These are phyloP conservation scores for Pythium scleroteichum DNA, from an alignment of 352 stramenopile species.

Conservation along the genomic window DNA sequence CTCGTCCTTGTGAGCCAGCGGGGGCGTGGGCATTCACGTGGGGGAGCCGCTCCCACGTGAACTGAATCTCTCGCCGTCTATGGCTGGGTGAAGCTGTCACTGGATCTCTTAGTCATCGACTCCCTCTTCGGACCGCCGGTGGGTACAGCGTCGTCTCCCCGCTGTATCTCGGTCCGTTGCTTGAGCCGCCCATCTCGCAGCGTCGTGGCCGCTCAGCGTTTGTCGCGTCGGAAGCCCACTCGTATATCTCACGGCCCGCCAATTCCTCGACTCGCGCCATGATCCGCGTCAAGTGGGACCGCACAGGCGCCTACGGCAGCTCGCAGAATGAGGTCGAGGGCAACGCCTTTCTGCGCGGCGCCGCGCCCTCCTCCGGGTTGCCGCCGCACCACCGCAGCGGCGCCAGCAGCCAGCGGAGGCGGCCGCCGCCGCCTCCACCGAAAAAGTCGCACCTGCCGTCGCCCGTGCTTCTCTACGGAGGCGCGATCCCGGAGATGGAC, in stretches of 20 bases:
- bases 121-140: not conserved
- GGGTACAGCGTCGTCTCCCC: not conserved
- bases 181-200: not conserved
- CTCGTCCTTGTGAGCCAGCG: constrained; percentile 5
- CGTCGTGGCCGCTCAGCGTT: not conserved
- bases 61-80: not conserved
- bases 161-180: not conserved
- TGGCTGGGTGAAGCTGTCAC: not conserved
- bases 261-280: constrained; percentile 28
- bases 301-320: constrained; percentile 33
- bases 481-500: constrained; percentile 55
- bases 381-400: constrained; percentile 1
- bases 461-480: constrained; percentile 20
- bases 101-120: constrained; percentile 4
- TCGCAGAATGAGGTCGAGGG: constrained; percentile 8
- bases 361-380: not conserved
- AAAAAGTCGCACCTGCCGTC: constrained; percentile 15
- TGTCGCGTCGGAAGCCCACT: not conserved
- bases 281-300: constrained; percentile 79
- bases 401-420: constrained; percentile 15
- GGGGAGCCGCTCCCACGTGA: not conserved
- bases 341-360: constrained; percentile 8
- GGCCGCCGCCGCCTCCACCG: constrained; percentile 15
- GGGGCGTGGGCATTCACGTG: not conserved
- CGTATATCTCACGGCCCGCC: too few species aligned